phyloP scores from a whole-genome alignment of 257 asterid genomes.

The Przewalskia tangutica region DNA sequence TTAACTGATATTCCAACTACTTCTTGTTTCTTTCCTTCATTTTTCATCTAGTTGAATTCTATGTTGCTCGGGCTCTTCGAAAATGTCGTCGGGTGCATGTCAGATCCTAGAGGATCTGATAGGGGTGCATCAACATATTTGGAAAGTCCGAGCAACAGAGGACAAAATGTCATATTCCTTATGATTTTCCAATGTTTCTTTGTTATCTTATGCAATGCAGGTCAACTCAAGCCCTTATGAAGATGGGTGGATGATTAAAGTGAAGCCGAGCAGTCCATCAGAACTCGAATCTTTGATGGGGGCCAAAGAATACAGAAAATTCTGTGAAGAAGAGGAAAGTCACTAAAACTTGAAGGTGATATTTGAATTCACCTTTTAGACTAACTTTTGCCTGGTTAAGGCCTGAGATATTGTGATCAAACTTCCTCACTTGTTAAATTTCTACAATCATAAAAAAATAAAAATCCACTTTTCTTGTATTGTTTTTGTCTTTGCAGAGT shows the following conservation, averaged over 20 bases:
- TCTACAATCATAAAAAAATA: not conserved
- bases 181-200: not conserved
- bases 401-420: not conserved
- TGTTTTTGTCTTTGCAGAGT: not conserved
- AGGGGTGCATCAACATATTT: not conserved
- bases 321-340: constrained; percentile 83
- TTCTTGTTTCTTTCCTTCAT: not conserved
- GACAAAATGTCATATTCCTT: not conserved
- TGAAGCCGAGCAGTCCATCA: constrained; percentile 61
- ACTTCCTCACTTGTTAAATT: not conserved
- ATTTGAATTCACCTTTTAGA: not conserved
- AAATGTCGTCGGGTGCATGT: not conserved
- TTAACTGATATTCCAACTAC: not conserved
- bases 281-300: constrained; percentile 63
- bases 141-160: not conserved
- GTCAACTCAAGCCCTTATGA: constrained; percentile 75
- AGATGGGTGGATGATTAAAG: constrained; percentile 92
- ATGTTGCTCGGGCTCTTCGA: not conserved
- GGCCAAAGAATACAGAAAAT: constrained; percentile 56
- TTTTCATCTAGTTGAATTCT: not conserved
- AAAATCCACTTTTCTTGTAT: not conserved
- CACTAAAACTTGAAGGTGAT: constrained; percentile 26
- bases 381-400: constrained; percentile 9
- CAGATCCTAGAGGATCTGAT: not conserved
- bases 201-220: constrained; percentile 22